Evolutionary conservation across 2,329 filamentous ascomycete species (phyloP).

Genomic region (Metarhizium humberi): DNA sequence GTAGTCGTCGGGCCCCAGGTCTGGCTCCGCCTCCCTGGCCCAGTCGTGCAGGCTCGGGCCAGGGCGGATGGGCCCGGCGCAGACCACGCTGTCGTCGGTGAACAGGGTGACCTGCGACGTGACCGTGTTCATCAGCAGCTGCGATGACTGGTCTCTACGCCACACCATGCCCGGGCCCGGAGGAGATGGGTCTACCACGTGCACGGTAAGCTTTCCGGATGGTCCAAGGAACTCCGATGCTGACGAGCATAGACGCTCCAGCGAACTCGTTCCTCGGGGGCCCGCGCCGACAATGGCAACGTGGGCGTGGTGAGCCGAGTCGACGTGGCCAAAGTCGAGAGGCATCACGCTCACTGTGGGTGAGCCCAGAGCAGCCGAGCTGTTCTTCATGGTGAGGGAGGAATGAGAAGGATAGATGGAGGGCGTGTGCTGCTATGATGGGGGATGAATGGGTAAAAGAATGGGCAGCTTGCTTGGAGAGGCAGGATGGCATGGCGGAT

Average conservation of each 20-base stretch:
- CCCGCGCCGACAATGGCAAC: conserved; percentile 6
- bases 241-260: conserved; percentile 5
- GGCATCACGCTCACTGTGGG: background rate
- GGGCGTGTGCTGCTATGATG: background rate
- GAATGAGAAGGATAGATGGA: background rate
- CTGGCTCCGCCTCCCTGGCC: background rate
- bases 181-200: conserved; percentile 3
- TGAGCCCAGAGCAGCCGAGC: background rate
- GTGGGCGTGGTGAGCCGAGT: background rate
- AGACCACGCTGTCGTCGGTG: conserved; percentile 4
- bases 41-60: conserved; percentile 6
- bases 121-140: conserved; percentile 7
- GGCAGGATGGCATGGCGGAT: background rate
- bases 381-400: background rate
- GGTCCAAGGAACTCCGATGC: background rate
- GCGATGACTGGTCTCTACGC: conserved; percentile 5
- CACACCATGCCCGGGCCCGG: conserved; percentile 3
- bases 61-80: conserved; percentile 3
- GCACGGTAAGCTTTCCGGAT: background rate
- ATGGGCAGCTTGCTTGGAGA: background rate
- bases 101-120: conserved; percentile 6
- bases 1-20: conserved; percentile 5
- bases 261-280: conserved; percentile 4
- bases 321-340: background rate
- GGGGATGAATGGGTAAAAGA: background rate